phyloP scores from a whole-genome alignment of 305 asterid genomes.

The Fraxinus baroniana region DNA sequence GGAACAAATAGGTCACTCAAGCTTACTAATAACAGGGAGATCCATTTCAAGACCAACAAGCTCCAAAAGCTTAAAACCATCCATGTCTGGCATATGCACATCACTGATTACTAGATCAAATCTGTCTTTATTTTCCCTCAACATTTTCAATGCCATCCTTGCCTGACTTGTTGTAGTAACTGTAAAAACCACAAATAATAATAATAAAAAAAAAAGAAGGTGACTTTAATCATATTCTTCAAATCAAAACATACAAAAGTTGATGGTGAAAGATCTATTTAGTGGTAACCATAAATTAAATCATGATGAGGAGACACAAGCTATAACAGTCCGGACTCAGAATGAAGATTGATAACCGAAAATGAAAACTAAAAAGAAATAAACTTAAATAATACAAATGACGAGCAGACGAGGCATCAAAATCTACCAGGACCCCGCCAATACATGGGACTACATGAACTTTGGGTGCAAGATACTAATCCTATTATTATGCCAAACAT shows the following conservation, averaged over 20 bases:
- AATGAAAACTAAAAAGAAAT: neutral
- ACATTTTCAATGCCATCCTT: slow-evolving; percentile 23
- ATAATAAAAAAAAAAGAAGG: neutral
- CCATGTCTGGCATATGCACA: slow-evolving; percentile 26
- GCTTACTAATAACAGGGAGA: slow-evolving; percentile 68
- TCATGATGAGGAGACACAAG: neutral
- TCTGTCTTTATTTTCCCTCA: slow-evolving; percentile 29
- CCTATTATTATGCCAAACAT: neutral
- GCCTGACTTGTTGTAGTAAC: slow-evolving; percentile 28
- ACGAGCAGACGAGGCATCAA: slow-evolving; percentile 5
- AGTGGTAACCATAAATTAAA: neutral
- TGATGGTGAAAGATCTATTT: neutral
- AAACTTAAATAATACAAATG: neutral
- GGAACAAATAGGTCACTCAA: neutral
- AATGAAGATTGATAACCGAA: neutral
- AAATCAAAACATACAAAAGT: neutral
- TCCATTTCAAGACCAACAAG: slow-evolving; percentile 73
- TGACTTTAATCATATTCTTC: neutral
- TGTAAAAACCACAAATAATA: slow-evolving; percentile 11
- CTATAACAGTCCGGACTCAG: neutral
- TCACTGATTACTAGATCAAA: slow-evolving; percentile 33
- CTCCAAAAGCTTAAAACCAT: slow-evolving; percentile 26
- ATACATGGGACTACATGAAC: neutral
- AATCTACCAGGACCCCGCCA: neutral
- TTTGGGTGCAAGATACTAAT: neutral